Percentiles rank a stretch among this genome's conserved stretches.
Conservation (phyloP, 495 filamentous ascomycete genomes). For the Lasiosphaeria miniovina region DNA sequence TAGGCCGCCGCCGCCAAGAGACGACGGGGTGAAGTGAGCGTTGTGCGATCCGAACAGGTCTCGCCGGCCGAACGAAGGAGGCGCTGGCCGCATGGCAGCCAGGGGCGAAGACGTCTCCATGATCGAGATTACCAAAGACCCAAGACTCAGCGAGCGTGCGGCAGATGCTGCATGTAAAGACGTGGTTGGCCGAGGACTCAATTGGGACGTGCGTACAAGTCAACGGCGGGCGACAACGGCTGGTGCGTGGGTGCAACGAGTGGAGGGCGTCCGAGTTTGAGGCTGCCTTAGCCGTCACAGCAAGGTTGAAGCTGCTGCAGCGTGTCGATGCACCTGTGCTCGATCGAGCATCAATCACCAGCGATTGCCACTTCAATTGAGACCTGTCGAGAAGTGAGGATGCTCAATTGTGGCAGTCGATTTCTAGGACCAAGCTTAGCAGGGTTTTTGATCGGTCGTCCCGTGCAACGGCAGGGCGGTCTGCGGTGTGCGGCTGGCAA, state of each 20-base stretch:
- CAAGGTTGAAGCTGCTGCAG: slow-evolving; percentile 19
- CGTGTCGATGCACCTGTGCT: neutral
- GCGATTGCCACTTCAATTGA: neutral
- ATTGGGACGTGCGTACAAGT: neutral
- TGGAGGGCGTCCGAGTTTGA: neutral
- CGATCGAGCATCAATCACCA: neutral
- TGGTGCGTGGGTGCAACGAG: neutral
- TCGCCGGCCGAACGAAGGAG: slow-evolving; percentile 48
- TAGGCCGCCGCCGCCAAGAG: slow-evolving; percentile 60
- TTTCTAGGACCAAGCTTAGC: slow-evolving; percentile 17
- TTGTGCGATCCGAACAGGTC: slow-evolving; percentile 45
- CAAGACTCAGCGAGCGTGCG: neutral
- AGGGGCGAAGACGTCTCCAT: slow-evolving; percentile 96
- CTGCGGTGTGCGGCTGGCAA: slow-evolving; percentile 23
- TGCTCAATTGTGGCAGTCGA: neutral
- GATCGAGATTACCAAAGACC: slow-evolving; percentile 4
- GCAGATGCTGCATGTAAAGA: slow-evolving; percentile 1
- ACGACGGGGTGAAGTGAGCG: slow-evolving; percentile 50
- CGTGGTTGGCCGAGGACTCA: too few species aligned
- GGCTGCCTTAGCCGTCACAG: slow-evolving; percentile 12
- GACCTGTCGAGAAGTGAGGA: neutral
- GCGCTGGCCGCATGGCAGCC: slow-evolving; percentile 86
- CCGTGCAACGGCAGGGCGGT: slow-evolving; percentile 37
- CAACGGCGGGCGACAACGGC: neutral
- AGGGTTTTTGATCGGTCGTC: slow-evolving; percentile 32